Base-by-base conservation (phyloP, 2,329 filamentous ascomycete species). In the Chaetomium sp. region DNA sequence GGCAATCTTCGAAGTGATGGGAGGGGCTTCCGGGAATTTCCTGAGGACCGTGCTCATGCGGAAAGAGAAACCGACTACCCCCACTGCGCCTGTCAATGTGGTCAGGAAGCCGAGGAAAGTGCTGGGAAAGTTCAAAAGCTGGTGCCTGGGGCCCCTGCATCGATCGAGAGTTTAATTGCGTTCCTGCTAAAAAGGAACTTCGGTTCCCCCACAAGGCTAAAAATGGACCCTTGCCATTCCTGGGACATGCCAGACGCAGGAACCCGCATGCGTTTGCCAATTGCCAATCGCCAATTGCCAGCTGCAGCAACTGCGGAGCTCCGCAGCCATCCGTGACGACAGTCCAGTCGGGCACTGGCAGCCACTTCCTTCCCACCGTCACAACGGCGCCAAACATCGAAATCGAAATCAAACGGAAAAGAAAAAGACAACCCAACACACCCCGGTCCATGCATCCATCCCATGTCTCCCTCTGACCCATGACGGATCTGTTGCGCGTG, bases 401-500 rank as follows among this genome's bases (percentile, higher is more conserved):
- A 42, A 42, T 42, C 38, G 38, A 42, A 19, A 42, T 42, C 38
- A n/a, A 42, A 42, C 38, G 33, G 19, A 29, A 51, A 33, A n/a
- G 19, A 57, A 29, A n/a, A 27, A 31, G 9, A 42, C 23, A 38
- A 31, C 13, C 38, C 31, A 38, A n/a, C 57, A 55, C 54, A 53
- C 38, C 58, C 60, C 29, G 25, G 25, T n/a, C 19, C 59, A 67
- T 68, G 67, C 62, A 54, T 62, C 66, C 58, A n/a, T 42, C 38
- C 38, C 38, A 42, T 42, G 38, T 42, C 38, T 42, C 16, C 38
- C 38, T n/a, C 19, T 42, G 38, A 60, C 62, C 62, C 80, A 96
- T 96, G 92, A 92, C 89, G 73, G 94, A 98, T 85, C 87, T 98
- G 74, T 85, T 89, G 74, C 85, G 87, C 75, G 87, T 96, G 75